phyloP scores from a whole-genome alignment of 2,329 filamentous ascomycete genomes.

The Phyllosticta capitalensis region DNA sequence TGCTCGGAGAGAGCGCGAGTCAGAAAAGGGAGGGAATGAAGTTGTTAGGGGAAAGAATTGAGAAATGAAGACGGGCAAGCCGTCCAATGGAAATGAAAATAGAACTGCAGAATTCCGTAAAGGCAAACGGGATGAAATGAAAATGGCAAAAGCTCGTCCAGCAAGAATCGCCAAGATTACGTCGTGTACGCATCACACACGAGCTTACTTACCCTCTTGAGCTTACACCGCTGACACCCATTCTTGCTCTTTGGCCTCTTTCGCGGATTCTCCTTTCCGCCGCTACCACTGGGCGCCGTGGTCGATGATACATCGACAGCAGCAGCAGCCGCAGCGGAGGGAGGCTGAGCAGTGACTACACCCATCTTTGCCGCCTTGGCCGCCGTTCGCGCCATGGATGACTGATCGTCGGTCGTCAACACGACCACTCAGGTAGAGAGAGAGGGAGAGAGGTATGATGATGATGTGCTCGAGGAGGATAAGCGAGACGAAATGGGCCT shows the following conservation, averaged over 20 bases:
- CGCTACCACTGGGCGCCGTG: not conserved
- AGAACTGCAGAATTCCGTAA: no score
- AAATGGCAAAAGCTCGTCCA: no score
- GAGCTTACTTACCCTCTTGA: slow-evolving; percentile 15
- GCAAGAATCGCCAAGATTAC: not conserved
- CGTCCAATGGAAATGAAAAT: no score
- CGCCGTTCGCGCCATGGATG: not conserved
- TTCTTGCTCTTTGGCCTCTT: slow-evolving; percentile 21
- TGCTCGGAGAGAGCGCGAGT: slow-evolving; percentile 11
- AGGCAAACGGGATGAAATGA: no score
- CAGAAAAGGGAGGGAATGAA: not conserved
- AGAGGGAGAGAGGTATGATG: not conserved
- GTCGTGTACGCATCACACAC: not conserved
- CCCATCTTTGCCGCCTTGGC: not conserved
- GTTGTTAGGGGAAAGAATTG: not conserved
- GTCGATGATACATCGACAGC: not conserved
- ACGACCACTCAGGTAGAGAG: not conserved
- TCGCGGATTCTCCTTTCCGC: not conserved
- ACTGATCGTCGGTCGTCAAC: not conserved
- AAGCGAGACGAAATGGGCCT: not conserved
- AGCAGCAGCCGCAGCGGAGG: no score
- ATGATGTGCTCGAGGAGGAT: not conserved
- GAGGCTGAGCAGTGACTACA: not conserved
- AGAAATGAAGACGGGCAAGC: not conserved
- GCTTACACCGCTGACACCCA: slow-evolving; percentile 21